Percentiles rank a stretch among this genome's conserved stretches.
Evolutionary conservation across 208 protist genomes (phyloP).

Genomic region (Angomonas ambiguus): DNA sequence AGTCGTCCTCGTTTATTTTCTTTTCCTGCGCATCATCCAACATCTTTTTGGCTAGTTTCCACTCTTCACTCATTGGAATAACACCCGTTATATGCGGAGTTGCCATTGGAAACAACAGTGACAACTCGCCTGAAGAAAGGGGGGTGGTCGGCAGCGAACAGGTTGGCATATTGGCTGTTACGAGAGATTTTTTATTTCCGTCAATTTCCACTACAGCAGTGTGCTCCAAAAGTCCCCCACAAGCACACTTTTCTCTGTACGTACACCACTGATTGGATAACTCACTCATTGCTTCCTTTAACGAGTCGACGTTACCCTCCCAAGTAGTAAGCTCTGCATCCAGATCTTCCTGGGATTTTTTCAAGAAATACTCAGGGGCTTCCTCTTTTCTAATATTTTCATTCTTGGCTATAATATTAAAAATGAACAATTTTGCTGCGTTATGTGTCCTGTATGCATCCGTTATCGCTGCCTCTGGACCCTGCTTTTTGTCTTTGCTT

Average conservation of each 20-base stretch:
- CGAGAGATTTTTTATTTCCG: constrained; percentile 19
- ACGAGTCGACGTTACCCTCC: constrained; percentile 36
- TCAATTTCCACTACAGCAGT: constrained; percentile 38
- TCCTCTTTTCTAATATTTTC: constrained; percentile 31
- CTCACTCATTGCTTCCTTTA: constrained; percentile 61
- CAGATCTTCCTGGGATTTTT: constrained; percentile 54
- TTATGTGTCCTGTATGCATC: constrained; percentile 66
- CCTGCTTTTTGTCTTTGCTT: constrained; percentile 58
- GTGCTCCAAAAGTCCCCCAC: constrained; percentile 26
- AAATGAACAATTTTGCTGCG: constrained; percentile 60
- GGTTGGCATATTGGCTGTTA: constrained; percentile 18
- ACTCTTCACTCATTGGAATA: constrained; percentile 30
- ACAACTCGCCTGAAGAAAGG: neutral
- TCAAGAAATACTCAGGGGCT: constrained; percentile 33
- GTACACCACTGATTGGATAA: constrained; percentile 50
- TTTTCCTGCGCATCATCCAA: constrained; percentile 23
- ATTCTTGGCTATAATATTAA: constrained; percentile 56
- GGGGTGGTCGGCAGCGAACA: neutral
- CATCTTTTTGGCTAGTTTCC: constrained; percentile 31
- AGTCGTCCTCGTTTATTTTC: constrained; percentile 33
- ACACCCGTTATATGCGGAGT: constrained; percentile 23
- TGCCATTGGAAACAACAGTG: neutral
- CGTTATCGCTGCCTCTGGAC: constrained; percentile 42
- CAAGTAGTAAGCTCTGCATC: constrained; percentile 55
- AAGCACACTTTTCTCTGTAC: constrained; percentile 45